Evolutionary conservation across 78 protist genomes (phyloP).

Genomic region (Acrasis kona): DNA sequence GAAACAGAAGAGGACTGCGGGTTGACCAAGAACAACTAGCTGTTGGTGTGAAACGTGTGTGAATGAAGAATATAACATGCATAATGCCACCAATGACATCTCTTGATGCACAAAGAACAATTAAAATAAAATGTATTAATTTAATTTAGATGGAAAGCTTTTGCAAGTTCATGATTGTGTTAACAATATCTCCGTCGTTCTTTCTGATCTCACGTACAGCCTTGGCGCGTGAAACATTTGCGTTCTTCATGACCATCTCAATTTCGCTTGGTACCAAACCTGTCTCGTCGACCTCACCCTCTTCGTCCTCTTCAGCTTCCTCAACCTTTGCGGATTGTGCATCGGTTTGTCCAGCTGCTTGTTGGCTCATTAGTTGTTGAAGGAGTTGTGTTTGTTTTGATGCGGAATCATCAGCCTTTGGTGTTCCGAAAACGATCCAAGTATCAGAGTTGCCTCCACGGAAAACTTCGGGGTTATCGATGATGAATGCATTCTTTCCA

Average conservation of each 20-base stretch:
- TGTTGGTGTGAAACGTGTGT: too few species aligned
- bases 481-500: conserved; percentile 53
- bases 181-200: conserved; percentile 80
- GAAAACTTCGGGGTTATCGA: conserved; percentile 81
- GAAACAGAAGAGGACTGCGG: too few species aligned
- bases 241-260: conserved; percentile 78
- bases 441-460: conserved; percentile 74
- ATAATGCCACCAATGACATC: too few species aligned
- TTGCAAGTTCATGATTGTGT: conserved; percentile 85
- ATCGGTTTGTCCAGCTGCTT: not conserved
- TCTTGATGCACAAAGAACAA: too few species aligned
- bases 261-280: conserved; percentile 75
- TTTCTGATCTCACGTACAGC: conserved; percentile 76
- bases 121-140: too few species aligned
- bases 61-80: too few species aligned
- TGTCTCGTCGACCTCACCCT: conserved; percentile 50
- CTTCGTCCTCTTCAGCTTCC: conserved; percentile 49
- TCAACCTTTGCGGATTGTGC: conserved; percentile 40
- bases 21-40: too few species aligned
- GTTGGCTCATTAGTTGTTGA: not conserved
- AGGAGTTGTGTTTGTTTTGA: conserved; percentile 16
- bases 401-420: conserved; percentile 70
- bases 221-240: conserved; percentile 55
- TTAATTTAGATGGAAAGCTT: too few species aligned
- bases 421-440: conserved; percentile 89